Evolutionary conservation across 2,329 filamentous ascomycete species (phyloP).

Genomic region (Cytospora piceae): DNA sequence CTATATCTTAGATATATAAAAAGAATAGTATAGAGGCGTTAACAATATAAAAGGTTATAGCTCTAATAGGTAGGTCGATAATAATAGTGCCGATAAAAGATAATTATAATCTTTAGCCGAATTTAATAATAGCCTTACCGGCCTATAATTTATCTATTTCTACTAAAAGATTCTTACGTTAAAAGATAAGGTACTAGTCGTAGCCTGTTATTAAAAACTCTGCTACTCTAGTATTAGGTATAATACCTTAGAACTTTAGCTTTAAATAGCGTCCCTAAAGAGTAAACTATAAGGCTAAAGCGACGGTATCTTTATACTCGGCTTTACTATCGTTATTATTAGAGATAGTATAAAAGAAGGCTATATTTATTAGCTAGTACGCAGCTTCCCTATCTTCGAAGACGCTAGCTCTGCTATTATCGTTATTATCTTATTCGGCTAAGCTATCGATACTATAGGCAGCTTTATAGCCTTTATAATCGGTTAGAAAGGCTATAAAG

Average conservation of each 20-base stretch:
- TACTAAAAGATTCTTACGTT: neutral
- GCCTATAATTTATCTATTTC: neutral
- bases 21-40: neutral
- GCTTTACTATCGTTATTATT: neutral
- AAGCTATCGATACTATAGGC: neutral
- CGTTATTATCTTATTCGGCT: neutral
- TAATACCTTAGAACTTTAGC: neutral
- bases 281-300: neutral
- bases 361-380: neutral
- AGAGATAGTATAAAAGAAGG: neutral
- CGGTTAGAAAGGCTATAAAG: neutral
- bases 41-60: constrained; percentile 1
- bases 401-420: neutral
- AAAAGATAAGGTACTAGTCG: neutral
- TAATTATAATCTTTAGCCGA: neutral
- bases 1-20: constrained; percentile 1
- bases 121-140: neutral
- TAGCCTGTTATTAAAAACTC: neutral
- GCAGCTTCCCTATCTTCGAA: neutral
- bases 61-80: neutral
- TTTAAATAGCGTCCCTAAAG: neutral
- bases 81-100: neutral
- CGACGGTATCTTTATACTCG: neutral
- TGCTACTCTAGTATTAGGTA: neutral
- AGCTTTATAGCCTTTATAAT: neutral